Conservation (phyloP, 345 rosid genomes). For the Firmiana major region DNA sequence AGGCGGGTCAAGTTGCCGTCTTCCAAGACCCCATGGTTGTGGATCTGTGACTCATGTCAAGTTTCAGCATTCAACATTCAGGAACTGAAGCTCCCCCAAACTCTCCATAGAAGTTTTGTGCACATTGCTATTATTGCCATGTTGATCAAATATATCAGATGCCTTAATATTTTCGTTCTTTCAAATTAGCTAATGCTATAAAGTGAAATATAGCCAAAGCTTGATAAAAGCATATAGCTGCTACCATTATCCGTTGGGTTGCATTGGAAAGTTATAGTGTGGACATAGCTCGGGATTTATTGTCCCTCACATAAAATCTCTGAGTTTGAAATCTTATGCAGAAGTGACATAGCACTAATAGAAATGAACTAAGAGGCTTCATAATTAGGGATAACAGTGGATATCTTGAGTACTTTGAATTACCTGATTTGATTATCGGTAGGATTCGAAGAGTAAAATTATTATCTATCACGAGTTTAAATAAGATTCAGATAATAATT, state of each 20-base stretch:
- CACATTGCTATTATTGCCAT: not conserved
- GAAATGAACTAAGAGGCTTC: no score
- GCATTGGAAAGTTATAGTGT: not conserved
- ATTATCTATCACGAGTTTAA: no score
- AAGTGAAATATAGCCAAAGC: not conserved
- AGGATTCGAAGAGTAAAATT: no score
- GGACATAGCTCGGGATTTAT: not conserved
- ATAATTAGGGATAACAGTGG: no score
- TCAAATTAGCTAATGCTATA: not conserved
- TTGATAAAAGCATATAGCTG: not conserved
- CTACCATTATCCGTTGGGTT: not conserved
- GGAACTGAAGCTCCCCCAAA: not conserved
- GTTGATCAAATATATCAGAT: not conserved
- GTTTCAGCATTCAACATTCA: not conserved
- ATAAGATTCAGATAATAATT: no score
- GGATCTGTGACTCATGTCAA: not conserved
- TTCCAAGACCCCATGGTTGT: not conserved
- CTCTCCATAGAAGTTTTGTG: not conserved
- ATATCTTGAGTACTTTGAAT: no score
- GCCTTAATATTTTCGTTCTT: not conserved
- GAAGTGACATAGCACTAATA: no score
- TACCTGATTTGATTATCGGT: no score
- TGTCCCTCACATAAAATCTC: no score
- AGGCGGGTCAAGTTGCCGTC: constrained; percentile 61
- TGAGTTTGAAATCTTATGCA: no score